Evolutionary conservation across 805 yeast genomes (phyloP), one percentile per base, ranked within the genome.

Genomic region (Tanozyma kutaoensis): DNA sequence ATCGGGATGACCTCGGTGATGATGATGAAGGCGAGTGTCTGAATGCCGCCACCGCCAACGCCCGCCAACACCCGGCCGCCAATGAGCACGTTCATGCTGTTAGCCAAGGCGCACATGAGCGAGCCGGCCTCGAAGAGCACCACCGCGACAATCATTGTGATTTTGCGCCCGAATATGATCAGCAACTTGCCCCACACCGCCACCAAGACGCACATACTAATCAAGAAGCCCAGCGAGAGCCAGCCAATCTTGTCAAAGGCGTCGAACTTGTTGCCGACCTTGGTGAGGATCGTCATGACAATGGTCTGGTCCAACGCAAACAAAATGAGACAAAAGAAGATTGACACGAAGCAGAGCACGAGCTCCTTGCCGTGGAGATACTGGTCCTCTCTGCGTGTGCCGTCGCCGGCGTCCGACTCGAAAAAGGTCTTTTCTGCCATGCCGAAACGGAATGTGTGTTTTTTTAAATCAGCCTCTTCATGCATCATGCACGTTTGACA

Each of bases 301-400:
- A 73, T 72, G n/a, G 76, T 71, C 35, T 66, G 72, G 42, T 73
- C 80, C 23, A 73, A 45, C 0, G 77, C 76, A 11, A 58, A 44
- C 10, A 55, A 31, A 28, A 57, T 55, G 33, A 55, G 27, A 34
- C 52, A 48, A 24, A 50, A 29, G 29, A 47, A 46, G 4, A 50
- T 29, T 3, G 61, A 39, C 2, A 40, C 7, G 13, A 54, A 33
- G 31, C 61, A 37, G 22, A 20, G 13, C 6, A 12, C 12, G 22
- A 20, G 22, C 9, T 8, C 9, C 9, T 17, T 17, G 7, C 7
- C 7, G 19, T 8, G 19, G 7, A 17, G 19, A 28, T 52, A 45
- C 25, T 58, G 64, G 25, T 57, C 60, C 2, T 42, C 24, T 7
- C 59, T 55, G 19, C 32, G 35, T 3, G 64, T 45, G 4, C 64